A percentile compares a stretch with the other conserved stretches of the same genome.
Conservation (phyloP, 1,284 basidiomycete species). For the Serendipita sp. region DNA sequence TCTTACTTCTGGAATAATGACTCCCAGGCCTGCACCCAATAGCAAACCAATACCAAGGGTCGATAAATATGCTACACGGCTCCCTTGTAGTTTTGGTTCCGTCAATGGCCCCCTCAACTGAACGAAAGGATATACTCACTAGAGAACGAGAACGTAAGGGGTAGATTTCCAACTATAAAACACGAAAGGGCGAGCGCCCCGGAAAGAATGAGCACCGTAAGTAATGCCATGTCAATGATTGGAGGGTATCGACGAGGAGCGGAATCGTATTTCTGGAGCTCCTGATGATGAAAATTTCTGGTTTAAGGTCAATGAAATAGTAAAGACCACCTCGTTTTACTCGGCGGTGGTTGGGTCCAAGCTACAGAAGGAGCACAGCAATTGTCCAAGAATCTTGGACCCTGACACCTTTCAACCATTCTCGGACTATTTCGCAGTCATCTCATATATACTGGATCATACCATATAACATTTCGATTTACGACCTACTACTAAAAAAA, state of each 20-base stretch:
- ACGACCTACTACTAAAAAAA: not conserved
- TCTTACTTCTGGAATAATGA: slow-evolving; percentile 81
- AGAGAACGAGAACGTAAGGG: slow-evolving; percentile 58
- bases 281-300: not conserved
- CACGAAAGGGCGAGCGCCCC: slow-evolving; percentile 57
- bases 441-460: not conserved
- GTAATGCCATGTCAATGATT: slow-evolving; percentile 21
- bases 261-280: not conserved
- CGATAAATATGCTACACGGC: slow-evolving; percentile 44
- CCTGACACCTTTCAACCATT: not conserved
- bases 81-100: slow-evolving; percentile 26
- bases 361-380: not conserved
- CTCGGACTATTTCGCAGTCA: not conserved
- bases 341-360: not conserved
- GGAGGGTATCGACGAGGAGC: not conserved
- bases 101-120: slow-evolving; percentile 10
- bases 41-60: slow-evolving; percentile 72
- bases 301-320: not conserved
- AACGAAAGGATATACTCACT: slow-evolving; percentile 37
- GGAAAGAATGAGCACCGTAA: slow-evolving; percentile 43
- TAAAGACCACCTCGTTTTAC: not conserved
- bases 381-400: not conserved
- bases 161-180: slow-evolving; percentile 58
- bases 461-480: not conserved
- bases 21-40: slow-evolving; percentile 74